Conservation (phyloP, 495 filamentous ascomycete genomes). For the Gamarada debralockiae region DNA sequence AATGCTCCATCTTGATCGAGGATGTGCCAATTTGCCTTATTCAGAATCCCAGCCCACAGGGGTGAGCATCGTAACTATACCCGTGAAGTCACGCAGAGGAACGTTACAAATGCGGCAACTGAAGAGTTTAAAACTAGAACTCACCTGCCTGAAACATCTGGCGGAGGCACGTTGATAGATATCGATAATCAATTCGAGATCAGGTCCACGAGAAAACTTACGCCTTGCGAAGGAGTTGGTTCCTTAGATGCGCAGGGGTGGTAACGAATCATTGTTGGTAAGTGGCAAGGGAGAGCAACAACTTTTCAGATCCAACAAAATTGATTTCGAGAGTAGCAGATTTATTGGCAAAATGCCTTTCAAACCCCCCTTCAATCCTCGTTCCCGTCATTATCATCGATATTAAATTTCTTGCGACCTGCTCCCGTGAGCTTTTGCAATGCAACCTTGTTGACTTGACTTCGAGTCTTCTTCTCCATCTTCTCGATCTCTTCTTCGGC, state of each 20-base stretch:
- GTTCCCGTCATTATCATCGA: slow-evolving; percentile 38
- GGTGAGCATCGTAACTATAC: no score
- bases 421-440: slow-evolving; percentile 78
- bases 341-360: slow-evolving; percentile 8
- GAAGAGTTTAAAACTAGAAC: no score
- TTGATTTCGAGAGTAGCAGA: slow-evolving; percentile 6
- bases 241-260: slow-evolving; percentile 3
- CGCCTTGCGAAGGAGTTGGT: background rate
- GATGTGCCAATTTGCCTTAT: slow-evolving; percentile 11
- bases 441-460: slow-evolving; percentile 82
- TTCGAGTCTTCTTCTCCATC: slow-evolving; percentile 91
- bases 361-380: slow-evolving; percentile 17
- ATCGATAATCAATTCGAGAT: no score
- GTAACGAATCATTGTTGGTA: background rate
- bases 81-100: no score
- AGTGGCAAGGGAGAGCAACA: slow-evolving; percentile 3
- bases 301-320: background rate
- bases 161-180: no score
- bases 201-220: no score
- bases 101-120: background rate
- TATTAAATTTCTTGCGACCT: slow-evolving; percentile 83
- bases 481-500: slow-evolving; percentile 92
- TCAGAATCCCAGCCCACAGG: no score
- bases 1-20: slow-evolving; percentile 21
- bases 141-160: no score